phyloP scores from a whole-genome alignment of 1,139 yeast species.

The Yamadazyma songkhlaensis region DNA sequence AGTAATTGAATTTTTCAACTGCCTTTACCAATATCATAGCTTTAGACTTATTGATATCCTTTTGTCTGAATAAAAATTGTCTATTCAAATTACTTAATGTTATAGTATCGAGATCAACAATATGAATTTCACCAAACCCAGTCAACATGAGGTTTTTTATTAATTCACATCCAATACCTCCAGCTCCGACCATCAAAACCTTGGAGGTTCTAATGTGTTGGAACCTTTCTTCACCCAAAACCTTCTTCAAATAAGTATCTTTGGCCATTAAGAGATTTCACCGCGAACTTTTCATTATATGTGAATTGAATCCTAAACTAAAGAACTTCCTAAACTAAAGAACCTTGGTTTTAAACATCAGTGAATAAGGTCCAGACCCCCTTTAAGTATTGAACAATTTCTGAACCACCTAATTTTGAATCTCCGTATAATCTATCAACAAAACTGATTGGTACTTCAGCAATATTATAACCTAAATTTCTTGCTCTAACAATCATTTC shows the following conservation, averaged over 20 bases:
- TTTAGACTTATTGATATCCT: constrained; percentile 84
- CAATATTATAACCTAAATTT: constrained; percentile 65
- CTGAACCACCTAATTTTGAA: constrained; percentile 79
- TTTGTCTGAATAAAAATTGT: constrained; percentile 84
- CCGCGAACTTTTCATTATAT: background rate
- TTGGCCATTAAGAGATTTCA: constrained; percentile 24
- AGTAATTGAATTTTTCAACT: constrained; percentile 73
- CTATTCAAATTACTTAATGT: constrained; percentile 89
- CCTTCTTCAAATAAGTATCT: constrained; percentile 42
- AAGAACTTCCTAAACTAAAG: background rate
- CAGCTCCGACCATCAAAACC: constrained; percentile 92
- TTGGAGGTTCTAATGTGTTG: constrained; percentile 39
- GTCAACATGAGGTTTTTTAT: constrained; percentile 79
- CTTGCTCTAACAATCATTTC: constrained; percentile 87
- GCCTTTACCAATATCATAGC: constrained; percentile 81
- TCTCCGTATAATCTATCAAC: constrained; percentile 83
- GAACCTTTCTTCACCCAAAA: constrained; percentile 41
- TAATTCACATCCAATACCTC: constrained; percentile 98
- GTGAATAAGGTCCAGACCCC: constrained; percentile 73
- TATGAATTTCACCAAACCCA: constrained; percentile 86
- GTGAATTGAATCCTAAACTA: background rate
- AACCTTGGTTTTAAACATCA: constrained; percentile 54
- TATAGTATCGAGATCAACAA: constrained; percentile 92
- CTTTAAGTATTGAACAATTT: constrained; percentile 72
- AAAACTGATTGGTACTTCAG: constrained; percentile 77